Evolutionary conservation across 192 early-diverging fungal genomes (phyloP).

Genomic region (Podila epigama): DNA sequence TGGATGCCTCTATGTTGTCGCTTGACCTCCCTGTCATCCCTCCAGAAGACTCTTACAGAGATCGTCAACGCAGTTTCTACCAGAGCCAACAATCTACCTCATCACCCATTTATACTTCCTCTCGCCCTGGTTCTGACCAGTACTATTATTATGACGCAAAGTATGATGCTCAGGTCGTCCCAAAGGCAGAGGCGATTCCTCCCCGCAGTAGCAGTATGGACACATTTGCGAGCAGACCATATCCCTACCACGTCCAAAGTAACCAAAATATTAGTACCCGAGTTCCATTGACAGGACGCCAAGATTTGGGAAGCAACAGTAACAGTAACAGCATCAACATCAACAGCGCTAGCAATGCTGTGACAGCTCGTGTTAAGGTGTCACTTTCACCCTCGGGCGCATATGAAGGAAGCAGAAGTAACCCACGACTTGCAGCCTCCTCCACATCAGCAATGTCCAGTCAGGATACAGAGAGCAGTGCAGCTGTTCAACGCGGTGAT

Average conservation of each 20-base stretch:
- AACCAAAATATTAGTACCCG: no score
- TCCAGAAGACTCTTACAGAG: neutral
- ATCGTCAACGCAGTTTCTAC: no score
- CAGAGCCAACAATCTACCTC: neutral
- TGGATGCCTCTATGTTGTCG: neutral
- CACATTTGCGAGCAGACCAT: neutral
- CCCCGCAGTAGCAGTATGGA: conserved; percentile 14
- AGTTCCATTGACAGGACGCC: neutral
- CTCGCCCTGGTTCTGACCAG: conserved; percentile 1
- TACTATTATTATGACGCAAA: conserved; percentile 10
- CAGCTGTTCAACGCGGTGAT: no score
- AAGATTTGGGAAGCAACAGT: neutral
- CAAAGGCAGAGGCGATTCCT: conserved; percentile 9
- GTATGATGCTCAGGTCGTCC: conserved; percentile 7
- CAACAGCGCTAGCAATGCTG: no score
- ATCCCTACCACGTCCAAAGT: neutral
- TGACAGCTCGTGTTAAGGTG: no score
- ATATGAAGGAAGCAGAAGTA: no score
- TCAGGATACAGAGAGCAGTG: no score
- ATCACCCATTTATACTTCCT: neutral
- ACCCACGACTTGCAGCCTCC: no score
- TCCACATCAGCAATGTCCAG: no score
- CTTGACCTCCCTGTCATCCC: conserved; percentile 19
- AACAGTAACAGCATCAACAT: neutral
- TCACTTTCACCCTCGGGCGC: no score